phyloP scores from a whole-genome alignment of 257 asterid genomes.

The Anisodus acutangulus region DNA sequence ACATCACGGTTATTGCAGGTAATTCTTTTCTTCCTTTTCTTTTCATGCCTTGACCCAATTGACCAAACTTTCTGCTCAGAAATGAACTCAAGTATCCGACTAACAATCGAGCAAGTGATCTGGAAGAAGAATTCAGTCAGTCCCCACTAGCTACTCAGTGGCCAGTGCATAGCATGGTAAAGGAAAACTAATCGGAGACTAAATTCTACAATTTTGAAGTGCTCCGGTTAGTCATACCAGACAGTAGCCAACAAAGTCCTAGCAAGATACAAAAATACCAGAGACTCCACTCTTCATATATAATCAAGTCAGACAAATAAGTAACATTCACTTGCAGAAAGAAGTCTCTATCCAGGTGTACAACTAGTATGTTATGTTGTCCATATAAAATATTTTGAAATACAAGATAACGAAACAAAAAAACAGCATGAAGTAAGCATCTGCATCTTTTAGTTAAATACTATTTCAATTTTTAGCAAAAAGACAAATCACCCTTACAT shows the following conservation, averaged over 20 bases:
- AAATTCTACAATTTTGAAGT: neutral
- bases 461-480: slow-evolving; percentile 9
- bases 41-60: slow-evolving; percentile 47
- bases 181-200: slow-evolving; percentile 7
- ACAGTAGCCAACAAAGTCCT: neutral
- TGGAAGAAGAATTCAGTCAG: slow-evolving; percentile 52
- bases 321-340: neutral
- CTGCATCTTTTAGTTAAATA: neutral
- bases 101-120: slow-evolving; percentile 59
- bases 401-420: neutral
- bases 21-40: slow-evolving; percentile 63
- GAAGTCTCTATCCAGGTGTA: neutral
- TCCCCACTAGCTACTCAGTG: slow-evolving; percentile 18
- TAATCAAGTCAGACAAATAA: neutral
- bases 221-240: neutral
- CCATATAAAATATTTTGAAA: neutral
- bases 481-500: neutral
- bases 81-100: slow-evolving; percentile 58
- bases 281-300: neutral
- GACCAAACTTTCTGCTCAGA: slow-evolving; percentile 45
- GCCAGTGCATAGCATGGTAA: neutral
- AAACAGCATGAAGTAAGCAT: neutral
- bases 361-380: neutral
- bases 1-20: slow-evolving; percentile 41
- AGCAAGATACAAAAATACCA: neutral